phyloP scores from a whole-genome alignment of 2,329 filamentous ascomycete species.

The Incumbomyces lentus region DNA sequence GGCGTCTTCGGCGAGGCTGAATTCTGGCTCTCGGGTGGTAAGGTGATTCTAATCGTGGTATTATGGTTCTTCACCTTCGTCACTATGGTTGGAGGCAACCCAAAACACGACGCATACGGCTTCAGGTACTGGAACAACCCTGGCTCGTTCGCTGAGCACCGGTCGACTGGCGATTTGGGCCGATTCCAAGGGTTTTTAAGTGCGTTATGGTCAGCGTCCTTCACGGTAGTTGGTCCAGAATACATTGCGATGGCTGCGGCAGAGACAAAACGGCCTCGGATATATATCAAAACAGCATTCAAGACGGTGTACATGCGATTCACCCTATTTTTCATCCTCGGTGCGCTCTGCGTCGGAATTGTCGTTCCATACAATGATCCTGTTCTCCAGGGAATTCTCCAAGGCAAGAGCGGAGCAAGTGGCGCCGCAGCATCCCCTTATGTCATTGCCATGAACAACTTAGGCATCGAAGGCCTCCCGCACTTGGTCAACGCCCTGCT shows the following conservation, averaged over 20 bases:
- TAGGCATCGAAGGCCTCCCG: conserved; percentile 44
- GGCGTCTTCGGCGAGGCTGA: conserved; percentile 57
- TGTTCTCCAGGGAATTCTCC: conserved; percentile 46
- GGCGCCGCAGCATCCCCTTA: conserved; percentile 49
- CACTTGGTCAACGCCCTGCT: conserved; percentile 46
- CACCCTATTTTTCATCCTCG: conserved; percentile 61
- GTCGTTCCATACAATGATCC: conserved; percentile 56
- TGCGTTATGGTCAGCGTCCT: conserved; percentile 59
- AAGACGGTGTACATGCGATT: conserved; percentile 58
- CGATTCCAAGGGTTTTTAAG: conserved; percentile 47
- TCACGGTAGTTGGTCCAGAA: conserved; percentile 52
- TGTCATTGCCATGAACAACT: conserved; percentile 50
- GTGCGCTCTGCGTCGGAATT: conserved; percentile 59
- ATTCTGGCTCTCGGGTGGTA: conserved; percentile 60
- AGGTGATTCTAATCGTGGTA: conserved; percentile 55
- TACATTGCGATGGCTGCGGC: conserved; percentile 52
- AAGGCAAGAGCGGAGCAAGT: conserved; percentile 14
- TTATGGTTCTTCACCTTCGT: conserved; percentile 70
- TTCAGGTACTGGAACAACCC: conserved; percentile 57
- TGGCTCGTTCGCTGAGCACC: conserved; percentile 54
- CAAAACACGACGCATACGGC: conserved; percentile 56
- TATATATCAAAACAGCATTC: conserved; percentile 60
- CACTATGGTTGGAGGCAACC: conserved; percentile 71
- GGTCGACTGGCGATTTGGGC: conserved; percentile 52
- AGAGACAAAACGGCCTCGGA: conserved; percentile 49